These are phyloP conservation scores for Knufia fluminis DNA, from an alignment of 2,329 filamentous ascomycete species.

Conservation along the genomic window DNA sequence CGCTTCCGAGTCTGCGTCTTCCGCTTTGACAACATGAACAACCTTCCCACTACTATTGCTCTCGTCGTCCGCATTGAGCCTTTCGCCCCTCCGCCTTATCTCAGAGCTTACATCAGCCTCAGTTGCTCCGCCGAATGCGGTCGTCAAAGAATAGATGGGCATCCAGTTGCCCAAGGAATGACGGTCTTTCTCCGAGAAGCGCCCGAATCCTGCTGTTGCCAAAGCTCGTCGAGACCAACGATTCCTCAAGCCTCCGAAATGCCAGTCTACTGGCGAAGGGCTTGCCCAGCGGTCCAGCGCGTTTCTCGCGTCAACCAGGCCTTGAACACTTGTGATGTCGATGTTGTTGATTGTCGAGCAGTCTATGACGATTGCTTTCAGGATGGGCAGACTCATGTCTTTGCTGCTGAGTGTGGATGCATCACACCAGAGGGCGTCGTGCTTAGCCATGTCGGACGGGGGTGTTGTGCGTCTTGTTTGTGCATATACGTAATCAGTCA, in stretches of 20 bases:
- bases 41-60: too few relatives aligned
- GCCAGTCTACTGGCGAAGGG: slow-evolving; percentile 83
- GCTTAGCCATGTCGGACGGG: slow-evolving; percentile 52
- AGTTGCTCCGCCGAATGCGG: too few relatives aligned
- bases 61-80: too few relatives aligned
- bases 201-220: slow-evolving; percentile 80
- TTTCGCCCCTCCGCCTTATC: too few relatives aligned
- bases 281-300: slow-evolving; percentile 78
- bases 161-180: too few relatives aligned
- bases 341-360: slow-evolving; percentile 91
- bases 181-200: too few relatives aligned
- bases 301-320: slow-evolving; percentile 87
- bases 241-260: slow-evolving; percentile 88
- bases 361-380: slow-evolving; percentile 86
- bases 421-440: slow-evolving; percentile 92
- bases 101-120: too few relatives aligned
- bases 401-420: slow-evolving; percentile 61
- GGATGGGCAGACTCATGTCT: slow-evolving; percentile 51
- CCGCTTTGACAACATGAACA: too few relatives aligned
- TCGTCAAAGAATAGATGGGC: too few relatives aligned
- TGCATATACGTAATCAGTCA: slow-evolving; percentile 57
- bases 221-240: slow-evolving; percentile 90
- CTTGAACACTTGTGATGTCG: slow-evolving; percentile 84
- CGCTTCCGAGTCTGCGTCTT: too few relatives aligned
- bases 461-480: slow-evolving; percentile 69